Evolutionary conservation across 148 eudicot genomes (phyloP), one percentile per base, ranked within the genome.

Genomic region (Arctostaphylos glauca): DNA sequence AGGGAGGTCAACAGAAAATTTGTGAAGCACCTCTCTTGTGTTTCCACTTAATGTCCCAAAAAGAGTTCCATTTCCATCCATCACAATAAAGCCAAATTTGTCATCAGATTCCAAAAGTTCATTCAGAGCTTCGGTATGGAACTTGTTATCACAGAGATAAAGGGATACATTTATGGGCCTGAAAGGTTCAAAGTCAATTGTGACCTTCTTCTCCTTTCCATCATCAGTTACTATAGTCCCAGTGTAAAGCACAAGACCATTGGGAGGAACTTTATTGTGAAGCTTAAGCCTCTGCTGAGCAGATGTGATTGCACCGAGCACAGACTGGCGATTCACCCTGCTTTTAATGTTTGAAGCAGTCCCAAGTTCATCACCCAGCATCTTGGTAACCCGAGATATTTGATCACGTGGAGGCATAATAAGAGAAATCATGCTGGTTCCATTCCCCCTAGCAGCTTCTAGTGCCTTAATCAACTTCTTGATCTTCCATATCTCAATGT

Each of bases 401-500:
- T 84, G 86, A 81, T 84, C 86, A 64, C 86, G 83, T 44, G 86
- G 86, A 80, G 86, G 86, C 83, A 84, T 84, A 56, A 84, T 84
- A 55, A 84, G 86, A 62, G 86, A 84, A 55, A 84, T 84, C 86
- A 84, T 84, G 80, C 86, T 84, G 25, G 86, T 84, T 16, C 86
- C 86, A 67, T 84, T 84, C 48, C 86, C 86, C 59, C 86, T 81
- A 75, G 86, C 86, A 81, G 86, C 86, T 81, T 84, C 86, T 13
- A 84, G 54, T 7, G 81, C 86, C 77, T 81, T 84, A 56, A 84
- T 84, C 74, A 84, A 48, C 47, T 84, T 84, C 56, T 84, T 84
- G 77, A 84, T 84, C 77, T 84, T 84, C 86, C 86, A 84, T 76
- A 84, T 80, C 77, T 81, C 83, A 81, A 84, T 84, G 70, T 84